These are phyloP conservation scores for Fusarium penzigii DNA, from an alignment of 2,329 filamentous ascomycete species.

Conservation along the genomic window DNA sequence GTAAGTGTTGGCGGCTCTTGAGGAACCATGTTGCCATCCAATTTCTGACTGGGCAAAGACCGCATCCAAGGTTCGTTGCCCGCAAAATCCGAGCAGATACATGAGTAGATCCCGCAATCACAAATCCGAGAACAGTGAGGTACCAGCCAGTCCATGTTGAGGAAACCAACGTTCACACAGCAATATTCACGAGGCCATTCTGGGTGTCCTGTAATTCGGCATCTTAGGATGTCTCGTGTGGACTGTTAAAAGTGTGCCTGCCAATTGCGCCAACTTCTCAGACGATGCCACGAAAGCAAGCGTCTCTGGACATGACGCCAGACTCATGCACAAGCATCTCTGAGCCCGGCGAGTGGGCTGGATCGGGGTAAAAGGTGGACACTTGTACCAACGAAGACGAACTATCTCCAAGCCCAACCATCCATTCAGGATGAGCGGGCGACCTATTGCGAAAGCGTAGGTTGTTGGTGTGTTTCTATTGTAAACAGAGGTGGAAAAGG, in stretches of 20 bases:
- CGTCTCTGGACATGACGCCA: slow-evolving; percentile 31
- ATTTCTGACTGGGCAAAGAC: slow-evolving; percentile 23
- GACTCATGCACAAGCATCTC: slow-evolving; percentile 25
- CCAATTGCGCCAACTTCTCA: slow-evolving; percentile 31
- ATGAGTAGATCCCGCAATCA: slow-evolving; percentile 25
- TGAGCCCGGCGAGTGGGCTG: slow-evolving; percentile 24
- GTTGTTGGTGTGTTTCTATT: slow-evolving; percentile 23
- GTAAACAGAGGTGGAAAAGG: slow-evolving; percentile 15
- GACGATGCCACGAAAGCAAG: slow-evolving; percentile 42
- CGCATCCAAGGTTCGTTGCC: slow-evolving; percentile 18
- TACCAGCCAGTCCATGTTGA: slow-evolving; percentile 15
- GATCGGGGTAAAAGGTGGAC: slow-evolving; percentile 27
- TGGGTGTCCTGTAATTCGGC: slow-evolving; percentile 5
- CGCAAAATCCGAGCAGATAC: slow-evolving; percentile 16
- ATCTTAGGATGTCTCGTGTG: slow-evolving; percentile 4
- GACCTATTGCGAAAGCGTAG: slow-evolving; percentile 29
- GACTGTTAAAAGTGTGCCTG: slow-evolving; percentile 19
- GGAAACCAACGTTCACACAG: slow-evolving; percentile 18
- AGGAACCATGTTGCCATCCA: slow-evolving; percentile 9
- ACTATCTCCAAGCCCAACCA: slow-evolving; percentile 8
- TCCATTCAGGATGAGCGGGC: slow-evolving; percentile 25
- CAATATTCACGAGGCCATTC: slow-evolving; percentile 11
- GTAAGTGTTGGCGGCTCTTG: slow-evolving; percentile 27
- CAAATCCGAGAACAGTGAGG: slow-evolving; percentile 16
- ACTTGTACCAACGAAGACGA: slow-evolving; percentile 29